phyloP scores from a whole-genome alignment of 1,284 basidiomycete species.

The Ustilago xerochloae region DNA sequence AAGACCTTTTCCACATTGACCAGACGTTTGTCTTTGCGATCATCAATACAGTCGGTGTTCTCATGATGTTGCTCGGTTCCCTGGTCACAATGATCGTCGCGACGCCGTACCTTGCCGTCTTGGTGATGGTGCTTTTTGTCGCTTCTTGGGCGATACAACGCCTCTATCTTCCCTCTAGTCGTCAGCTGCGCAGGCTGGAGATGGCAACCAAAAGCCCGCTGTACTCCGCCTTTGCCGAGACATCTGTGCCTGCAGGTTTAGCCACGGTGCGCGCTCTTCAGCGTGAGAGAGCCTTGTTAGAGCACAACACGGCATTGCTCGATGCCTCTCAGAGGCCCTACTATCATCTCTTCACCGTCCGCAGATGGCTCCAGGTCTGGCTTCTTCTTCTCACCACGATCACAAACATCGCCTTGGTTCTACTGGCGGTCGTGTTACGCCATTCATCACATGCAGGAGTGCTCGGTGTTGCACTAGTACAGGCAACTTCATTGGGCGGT shows the following conservation, averaged over 20 bases:
- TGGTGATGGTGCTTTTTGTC: conserved; percentile 11
- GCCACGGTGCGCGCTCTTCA: conserved; percentile 48
- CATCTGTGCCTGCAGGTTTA: too few relatives aligned
- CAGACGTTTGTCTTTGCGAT: conserved; percentile 22
- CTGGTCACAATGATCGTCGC: conserved; percentile 38
- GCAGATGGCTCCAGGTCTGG: conserved; percentile 52
- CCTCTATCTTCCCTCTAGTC: conserved; percentile 46
- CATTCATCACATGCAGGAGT: conserved; percentile 41
- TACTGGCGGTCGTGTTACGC: conserved; percentile 49
- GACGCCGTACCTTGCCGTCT: conserved; percentile 35
- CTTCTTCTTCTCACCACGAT: conserved; percentile 33
- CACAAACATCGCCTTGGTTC: conserved; percentile 44
- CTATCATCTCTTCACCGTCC: conserved; percentile 45
- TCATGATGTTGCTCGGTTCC: conserved; percentile 8
- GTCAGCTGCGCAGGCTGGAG: conserved; percentile 52
- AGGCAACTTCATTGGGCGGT: conserved; percentile 47
- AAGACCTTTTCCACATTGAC: conserved; percentile 52
- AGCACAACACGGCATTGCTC: conserved; percentile 31
- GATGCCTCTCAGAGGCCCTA: conserved; percentile 46
- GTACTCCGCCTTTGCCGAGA: conserved; percentile 45
- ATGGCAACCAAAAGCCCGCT: conserved; percentile 51
- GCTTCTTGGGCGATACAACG: conserved; percentile 21
- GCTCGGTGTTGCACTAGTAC: conserved; percentile 65
- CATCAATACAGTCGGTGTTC: conserved; percentile 14
- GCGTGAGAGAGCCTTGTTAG: conserved; percentile 22